These are phyloP conservation scores for Grigorovia yakushimaensis DNA, from an alignment of 805 yeast genomes.

Conservation along the genomic window DNA sequence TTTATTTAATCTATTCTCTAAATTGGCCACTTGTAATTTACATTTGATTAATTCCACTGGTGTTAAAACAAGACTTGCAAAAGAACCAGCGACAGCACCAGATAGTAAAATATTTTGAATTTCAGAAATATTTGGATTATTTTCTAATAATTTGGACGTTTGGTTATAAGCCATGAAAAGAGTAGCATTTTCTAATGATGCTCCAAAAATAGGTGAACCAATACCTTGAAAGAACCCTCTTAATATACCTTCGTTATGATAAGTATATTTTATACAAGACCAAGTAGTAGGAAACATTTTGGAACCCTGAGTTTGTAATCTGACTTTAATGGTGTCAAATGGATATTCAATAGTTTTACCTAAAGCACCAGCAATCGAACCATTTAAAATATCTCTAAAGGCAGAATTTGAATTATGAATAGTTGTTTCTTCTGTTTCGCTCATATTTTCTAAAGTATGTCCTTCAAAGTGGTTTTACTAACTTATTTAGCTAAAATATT, in stretches of 20 bases:
- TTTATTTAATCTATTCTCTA: slow-evolving; percentile 8
- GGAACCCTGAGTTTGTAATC: slow-evolving; percentile 70
- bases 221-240: slow-evolving; percentile 72
- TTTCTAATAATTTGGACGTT: slow-evolving; percentile 32
- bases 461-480: no score
- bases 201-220: slow-evolving; percentile 76
- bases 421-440: slow-evolving; percentile 1
- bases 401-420: slow-evolving; percentile 13
- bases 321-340: slow-evolving; percentile 84
- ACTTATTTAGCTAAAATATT: no score
- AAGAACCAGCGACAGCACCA: slow-evolving; percentile 77
- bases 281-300: slow-evolving; percentile 47
- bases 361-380: slow-evolving; percentile 57
- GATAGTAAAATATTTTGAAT: slow-evolving; percentile 41
- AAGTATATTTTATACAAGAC: slow-evolving; percentile 56
- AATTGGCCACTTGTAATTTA: slow-evolving; percentile 59
- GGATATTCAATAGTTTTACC: slow-evolving; percentile 88
- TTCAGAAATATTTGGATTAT: slow-evolving; percentile 4
- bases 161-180: slow-evolving; percentile 58
- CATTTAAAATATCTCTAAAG: slow-evolving; percentile 29
- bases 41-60: slow-evolving; percentile 92
- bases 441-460: no score
- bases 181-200: slow-evolving; percentile 80
- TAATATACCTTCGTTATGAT: slow-evolving; percentile 55
- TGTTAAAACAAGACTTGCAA: slow-evolving; percentile 74